These are phyloP conservation scores for Tylopilus rubrobrunneus DNA, from an alignment of 768 basidiomycete species.

Conservation along the genomic window DNA sequence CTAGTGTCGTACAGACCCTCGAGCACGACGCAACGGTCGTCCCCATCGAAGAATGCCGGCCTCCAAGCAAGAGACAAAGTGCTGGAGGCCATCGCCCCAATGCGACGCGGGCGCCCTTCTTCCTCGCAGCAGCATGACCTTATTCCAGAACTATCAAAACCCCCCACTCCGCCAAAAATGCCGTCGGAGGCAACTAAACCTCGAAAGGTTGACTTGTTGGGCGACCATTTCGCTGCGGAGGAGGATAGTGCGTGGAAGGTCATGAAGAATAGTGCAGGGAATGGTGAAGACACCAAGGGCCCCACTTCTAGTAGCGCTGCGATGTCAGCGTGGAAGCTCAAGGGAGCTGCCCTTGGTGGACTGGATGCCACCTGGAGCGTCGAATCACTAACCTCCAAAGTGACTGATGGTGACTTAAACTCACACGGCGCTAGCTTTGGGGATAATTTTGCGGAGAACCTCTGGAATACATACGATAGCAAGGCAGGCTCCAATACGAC, in stretches of 20 bases:
- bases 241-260: slow-evolving; percentile 50
- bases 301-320: slow-evolving; percentile 25
- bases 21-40: slow-evolving; percentile 13
- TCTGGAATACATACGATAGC: slow-evolving; percentile 51
- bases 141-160: slow-evolving; percentile 31
- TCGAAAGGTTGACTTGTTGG: slow-evolving; percentile 32
- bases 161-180: slow-evolving; percentile 19
- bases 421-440: slow-evolving; percentile 45
- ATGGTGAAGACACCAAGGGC: slow-evolving; percentile 11
- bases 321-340: neutral
- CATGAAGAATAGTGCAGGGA: slow-evolving; percentile 23
- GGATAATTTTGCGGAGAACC: slow-evolving; percentile 58
- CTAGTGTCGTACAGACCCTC: slow-evolving; percentile 38
- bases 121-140: slow-evolving; percentile 33
- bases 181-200: slow-evolving; percentile 13
- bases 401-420: slow-evolving; percentile 21
- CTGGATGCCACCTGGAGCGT: slow-evolving; percentile 42
- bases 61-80: slow-evolving; percentile 73
- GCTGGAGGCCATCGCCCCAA: slow-evolving; percentile 74
- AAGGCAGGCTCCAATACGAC: slow-evolving; percentile 6
- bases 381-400: slow-evolving; percentile 23
- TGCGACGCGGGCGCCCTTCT: slow-evolving; percentile 67
- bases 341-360: neutral
- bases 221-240: slow-evolving; percentile 35
- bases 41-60: slow-evolving; percentile 41